These are phyloP conservation scores for Davidsoniella virescens DNA, from an alignment of 2,329 filamentous ascomycete genomes.

Conservation along the genomic window DNA sequence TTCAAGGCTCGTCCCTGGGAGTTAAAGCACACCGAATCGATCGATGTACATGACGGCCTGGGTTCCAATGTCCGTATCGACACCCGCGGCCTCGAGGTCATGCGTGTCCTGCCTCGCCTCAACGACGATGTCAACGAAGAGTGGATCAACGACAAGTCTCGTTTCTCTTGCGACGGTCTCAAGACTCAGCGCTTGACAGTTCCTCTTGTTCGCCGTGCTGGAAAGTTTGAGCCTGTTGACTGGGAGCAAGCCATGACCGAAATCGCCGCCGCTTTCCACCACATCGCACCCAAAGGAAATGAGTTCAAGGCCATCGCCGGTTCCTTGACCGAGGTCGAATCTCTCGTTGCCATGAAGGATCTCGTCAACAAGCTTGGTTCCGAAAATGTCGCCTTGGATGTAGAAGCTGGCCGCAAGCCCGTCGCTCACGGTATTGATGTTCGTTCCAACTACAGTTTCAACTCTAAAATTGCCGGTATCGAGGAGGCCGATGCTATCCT, in stretches of 20 bases:
- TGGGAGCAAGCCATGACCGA: slow-evolving; percentile 94
- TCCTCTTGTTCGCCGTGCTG: slow-evolving; percentile 71
- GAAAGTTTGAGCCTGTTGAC: slow-evolving; percentile 79
- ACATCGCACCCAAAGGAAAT: slow-evolving; percentile 67
- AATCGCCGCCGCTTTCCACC: slow-evolving; percentile 64
- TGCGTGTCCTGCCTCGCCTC: slow-evolving; percentile 80
- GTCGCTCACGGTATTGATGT: slow-evolving; percentile 86
- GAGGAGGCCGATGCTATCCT: slow-evolving; percentile 89
- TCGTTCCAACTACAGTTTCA: slow-evolving; percentile 90
- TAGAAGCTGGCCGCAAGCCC: slow-evolving; percentile 66
- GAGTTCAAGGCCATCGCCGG: slow-evolving; percentile 94
- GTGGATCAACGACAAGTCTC: slow-evolving; percentile 98
- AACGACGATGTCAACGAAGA: slow-evolving; percentile 99
- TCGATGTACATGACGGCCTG: slow-evolving; percentile 83
- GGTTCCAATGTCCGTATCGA: slow-evolving; percentile 93
- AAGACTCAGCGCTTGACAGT: slow-evolving; percentile 93
- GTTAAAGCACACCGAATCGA: slow-evolving; percentile 84
- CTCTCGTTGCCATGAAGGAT: slow-evolving; percentile 91
- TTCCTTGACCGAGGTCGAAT: slow-evolving; percentile 80
- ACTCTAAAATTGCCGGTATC: slow-evolving; percentile 84
- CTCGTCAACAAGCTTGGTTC: slow-evolving; percentile 91
- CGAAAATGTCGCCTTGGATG: slow-evolving; percentile 87
- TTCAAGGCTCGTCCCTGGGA: slow-evolving; percentile 97
- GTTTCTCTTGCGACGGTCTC: slow-evolving; percentile 90
- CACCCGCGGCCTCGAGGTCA: slow-evolving; percentile 83